Conservation (phyloP, 192 early-diverging fungal genomes). For the Rhizophagus prolifer region DNA sequence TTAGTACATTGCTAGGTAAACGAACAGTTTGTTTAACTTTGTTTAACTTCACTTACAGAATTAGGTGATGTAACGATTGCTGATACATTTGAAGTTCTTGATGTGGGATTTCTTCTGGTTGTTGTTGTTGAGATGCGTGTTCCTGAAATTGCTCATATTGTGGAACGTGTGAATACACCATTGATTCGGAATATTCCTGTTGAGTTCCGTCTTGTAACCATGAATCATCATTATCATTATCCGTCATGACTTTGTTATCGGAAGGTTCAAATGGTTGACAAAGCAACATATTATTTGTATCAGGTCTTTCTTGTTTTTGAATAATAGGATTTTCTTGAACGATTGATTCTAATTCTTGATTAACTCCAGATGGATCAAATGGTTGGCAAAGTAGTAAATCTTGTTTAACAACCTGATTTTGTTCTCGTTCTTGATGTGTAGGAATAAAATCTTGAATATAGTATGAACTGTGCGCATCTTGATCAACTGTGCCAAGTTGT, state of each 20-base stretch:
- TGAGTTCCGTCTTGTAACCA: constrained; percentile 7
- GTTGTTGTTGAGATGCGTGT: neutral
- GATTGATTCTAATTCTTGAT: neutral
- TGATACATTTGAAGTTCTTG: neutral
- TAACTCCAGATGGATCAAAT: neutral
- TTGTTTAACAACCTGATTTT: neutral
- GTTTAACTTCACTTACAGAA: neutral
- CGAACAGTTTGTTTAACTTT: neutral
- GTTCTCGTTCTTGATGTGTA: neutral
- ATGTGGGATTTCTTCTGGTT: neutral
- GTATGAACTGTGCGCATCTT: neutral
- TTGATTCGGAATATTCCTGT: neutral
- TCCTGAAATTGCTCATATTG: neutral
- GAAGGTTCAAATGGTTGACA: constrained; percentile 13
- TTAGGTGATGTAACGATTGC: neutral
- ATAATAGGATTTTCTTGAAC: neutral
- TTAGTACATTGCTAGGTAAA: too few relatives aligned
- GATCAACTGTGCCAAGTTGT: neutral
- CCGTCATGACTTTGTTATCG: neutral
- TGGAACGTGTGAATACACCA: neutral
- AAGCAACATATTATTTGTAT: neutral
- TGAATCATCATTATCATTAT: neutral
- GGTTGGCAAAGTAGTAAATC: constrained; percentile 1
- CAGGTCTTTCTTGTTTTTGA: neutral
- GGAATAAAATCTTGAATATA: neutral